These are phyloP conservation scores for Alisma plantagoaquatica DNA, from an alignment of 106 monocot genomes.

Conservation along the genomic window DNA sequence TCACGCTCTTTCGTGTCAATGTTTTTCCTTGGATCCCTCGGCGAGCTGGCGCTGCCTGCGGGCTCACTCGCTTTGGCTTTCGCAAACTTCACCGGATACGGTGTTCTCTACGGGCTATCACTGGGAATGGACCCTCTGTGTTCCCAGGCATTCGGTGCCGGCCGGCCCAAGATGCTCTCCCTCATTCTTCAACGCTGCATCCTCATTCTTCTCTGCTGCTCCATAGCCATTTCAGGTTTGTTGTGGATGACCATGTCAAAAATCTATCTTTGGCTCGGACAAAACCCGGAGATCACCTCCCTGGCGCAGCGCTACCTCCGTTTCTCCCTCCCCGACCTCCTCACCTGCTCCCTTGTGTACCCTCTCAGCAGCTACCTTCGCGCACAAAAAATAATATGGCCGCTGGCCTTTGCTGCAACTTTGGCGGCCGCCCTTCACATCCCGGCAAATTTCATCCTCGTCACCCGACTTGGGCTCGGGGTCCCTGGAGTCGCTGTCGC, in stretches of 20 bases:
- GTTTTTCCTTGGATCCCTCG: slow-evolving; percentile 77
- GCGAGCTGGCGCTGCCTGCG: slow-evolving; percentile 74
- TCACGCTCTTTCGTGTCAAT: slow-evolving; percentile 84
- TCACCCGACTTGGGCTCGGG: slow-evolving; percentile 47
- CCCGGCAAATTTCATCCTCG: slow-evolving; percentile 54
- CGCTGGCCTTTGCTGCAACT: slow-evolving; percentile 75
- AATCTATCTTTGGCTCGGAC: slow-evolving; percentile 51
- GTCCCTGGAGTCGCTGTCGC: slow-evolving; percentile 78
- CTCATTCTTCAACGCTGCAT: slow-evolving; percentile 80
- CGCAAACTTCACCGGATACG: slow-evolving; percentile 99
- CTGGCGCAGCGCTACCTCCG: slow-evolving; percentile 54
- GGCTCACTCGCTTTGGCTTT: slow-evolving; percentile 89
- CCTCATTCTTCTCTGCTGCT: slow-evolving; percentile 48
- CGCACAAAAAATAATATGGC: slow-evolving; percentile 66
- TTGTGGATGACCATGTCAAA: slow-evolving; percentile 68
- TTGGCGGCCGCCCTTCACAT: slow-evolving; percentile 62
- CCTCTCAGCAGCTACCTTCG: slow-evolving; percentile 90
- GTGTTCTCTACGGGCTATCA: slow-evolving; percentile 83
- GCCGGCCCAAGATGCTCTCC: slow-evolving; percentile 62
- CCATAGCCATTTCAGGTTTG: slow-evolving; percentile 59
- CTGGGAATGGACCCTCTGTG: slow-evolving; percentile 92
- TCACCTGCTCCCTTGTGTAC: slow-evolving; percentile 63
- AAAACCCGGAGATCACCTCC: slow-evolving; percentile 66
- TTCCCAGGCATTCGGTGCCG: slow-evolving; percentile 70
- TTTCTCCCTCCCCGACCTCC: slow-evolving; percentile 80